These are phyloP conservation scores for Allomyces macrogynus DNA, from an alignment of 192 early-diverging fungal species.

Conservation along the genomic window DNA sequence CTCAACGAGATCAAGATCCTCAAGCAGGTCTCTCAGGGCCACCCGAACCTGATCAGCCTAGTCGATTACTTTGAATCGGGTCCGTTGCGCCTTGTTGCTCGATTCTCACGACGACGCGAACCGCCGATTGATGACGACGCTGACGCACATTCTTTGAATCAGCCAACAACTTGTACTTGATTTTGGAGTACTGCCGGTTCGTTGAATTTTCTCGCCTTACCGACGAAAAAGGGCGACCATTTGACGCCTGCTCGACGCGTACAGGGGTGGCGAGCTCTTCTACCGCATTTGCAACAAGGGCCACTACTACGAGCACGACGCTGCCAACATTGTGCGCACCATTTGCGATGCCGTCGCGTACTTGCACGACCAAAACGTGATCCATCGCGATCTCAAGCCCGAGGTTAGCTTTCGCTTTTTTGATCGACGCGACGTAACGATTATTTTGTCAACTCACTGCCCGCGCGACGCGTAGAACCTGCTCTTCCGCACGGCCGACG, in stretches of 20 bases:
- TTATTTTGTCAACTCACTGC: too few species aligned
- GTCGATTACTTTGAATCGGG: constrained; percentile 64
- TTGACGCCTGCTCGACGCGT: constrained; percentile 11
- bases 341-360: constrained; percentile 63
- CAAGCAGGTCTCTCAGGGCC: constrained; percentile 40
- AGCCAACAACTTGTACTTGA: constrained; percentile 1
- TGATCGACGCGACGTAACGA: too few species aligned
- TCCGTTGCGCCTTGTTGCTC: constrained; percentile 20
- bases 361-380: constrained; percentile 61
- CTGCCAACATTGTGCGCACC: constrained; percentile 50
- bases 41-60: constrained; percentile 49
- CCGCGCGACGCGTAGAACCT: constrained; percentile 50
- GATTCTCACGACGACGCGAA: not conserved
- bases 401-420: not conserved
- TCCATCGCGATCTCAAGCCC: constrained; percentile 43
- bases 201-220: too few species aligned
- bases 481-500: constrained; percentile 36
- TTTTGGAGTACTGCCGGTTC: too few species aligned
- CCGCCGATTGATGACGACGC: constrained; percentile 10
- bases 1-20: constrained; percentile 52
- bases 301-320: constrained; percentile 58
- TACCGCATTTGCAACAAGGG: constrained; percentile 54
- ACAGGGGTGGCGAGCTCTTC: constrained; percentile 82
- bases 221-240: too few species aligned
- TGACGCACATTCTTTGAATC: constrained; percentile 1